These are phyloP conservation scores for Chamaenerion angustifolium DNA, from an alignment of 345 rosid species.

Conservation along the genomic window DNA sequence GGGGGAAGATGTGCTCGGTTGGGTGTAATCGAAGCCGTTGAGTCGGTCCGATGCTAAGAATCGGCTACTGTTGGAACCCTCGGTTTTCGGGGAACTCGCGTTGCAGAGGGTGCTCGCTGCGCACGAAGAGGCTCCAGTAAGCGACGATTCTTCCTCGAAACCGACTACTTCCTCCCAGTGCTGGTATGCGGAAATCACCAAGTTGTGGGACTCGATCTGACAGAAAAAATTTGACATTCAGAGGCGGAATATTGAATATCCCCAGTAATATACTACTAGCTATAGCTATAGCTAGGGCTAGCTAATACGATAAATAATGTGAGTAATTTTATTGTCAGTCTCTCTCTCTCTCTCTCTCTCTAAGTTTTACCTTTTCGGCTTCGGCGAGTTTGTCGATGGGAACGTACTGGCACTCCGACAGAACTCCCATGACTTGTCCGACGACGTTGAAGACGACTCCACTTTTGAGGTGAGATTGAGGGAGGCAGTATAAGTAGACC, in stretches of 20 bases:
- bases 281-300: no score
- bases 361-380: slow-evolving; percentile 49
- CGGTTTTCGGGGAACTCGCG: slow-evolving; percentile 28
- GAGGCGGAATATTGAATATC: no score
- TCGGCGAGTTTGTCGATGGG: slow-evolving; percentile 62
- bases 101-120: slow-evolving; percentile 17
- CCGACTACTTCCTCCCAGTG: slow-evolving; percentile 47
- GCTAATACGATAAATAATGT: no score
- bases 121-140: slow-evolving; percentile 26
- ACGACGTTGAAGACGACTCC: slow-evolving; percentile 88
- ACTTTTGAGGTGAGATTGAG: slow-evolving; percentile 38
- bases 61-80: slow-evolving; percentile 26
- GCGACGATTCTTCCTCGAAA: slow-evolving; percentile 49
- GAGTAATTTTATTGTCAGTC: no score
- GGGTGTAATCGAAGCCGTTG: slow-evolving; percentile 40
- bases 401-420: slow-evolving; percentile 53
- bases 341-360: no score
- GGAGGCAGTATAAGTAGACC: slow-evolving; percentile 44
- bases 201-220: slow-evolving; percentile 56
- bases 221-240: slow-evolving; percentile 8
- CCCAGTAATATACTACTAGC: no score
- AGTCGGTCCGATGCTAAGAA: slow-evolving; percentile 27
- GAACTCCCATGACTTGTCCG: slow-evolving; percentile 73
- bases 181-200: slow-evolving; percentile 55
- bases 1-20: slow-evolving; percentile 37